Percentiles rank a stretch among this genome's conserved stretches.
These are phyloP conservation scores for Exophiala viscosa DNA, from an alignment of 2,329 filamentous ascomycete species.

Conservation along the genomic window DNA sequence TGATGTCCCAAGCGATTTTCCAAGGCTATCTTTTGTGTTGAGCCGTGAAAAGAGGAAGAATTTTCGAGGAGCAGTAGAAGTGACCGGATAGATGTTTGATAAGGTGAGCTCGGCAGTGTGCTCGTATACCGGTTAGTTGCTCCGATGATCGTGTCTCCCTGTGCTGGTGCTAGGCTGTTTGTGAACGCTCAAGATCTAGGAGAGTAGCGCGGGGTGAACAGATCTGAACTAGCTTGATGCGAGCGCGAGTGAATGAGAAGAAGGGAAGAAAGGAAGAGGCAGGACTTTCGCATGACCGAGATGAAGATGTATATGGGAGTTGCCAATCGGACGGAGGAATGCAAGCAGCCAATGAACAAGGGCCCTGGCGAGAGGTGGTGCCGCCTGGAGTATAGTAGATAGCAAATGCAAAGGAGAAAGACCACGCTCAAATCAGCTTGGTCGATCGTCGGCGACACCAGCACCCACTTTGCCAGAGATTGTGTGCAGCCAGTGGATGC, in stretches of 20 bases:
- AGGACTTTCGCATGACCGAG: conserved; percentile 3
- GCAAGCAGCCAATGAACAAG: conserved; percentile 10
- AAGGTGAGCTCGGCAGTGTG: too few relatives aligned
- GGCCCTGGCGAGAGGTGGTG: background rate
- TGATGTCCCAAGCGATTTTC: too few relatives aligned
- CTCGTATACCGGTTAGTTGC: too few relatives aligned
- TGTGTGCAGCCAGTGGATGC: conserved; percentile 4
- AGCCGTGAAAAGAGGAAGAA: too few relatives aligned
- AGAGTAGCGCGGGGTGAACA: conserved; percentile 3
- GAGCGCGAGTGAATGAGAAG: conserved; percentile 3
- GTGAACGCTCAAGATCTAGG: background rate
- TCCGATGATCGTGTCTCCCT: too few relatives aligned
- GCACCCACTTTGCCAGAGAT: conserved; percentile 1
- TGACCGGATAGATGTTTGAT: too few relatives aligned
- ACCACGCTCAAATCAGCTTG: background rate
- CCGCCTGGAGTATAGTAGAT: background rate
- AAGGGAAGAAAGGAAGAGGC: conserved; percentile 6
- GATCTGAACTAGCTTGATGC: conserved; percentile 5
- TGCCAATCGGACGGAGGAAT: conserved; percentile 21
- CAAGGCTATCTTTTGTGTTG: too few relatives aligned
- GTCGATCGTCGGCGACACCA: background rate
- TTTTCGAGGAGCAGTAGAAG: too few relatives aligned
- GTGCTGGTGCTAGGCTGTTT: too few relatives aligned
- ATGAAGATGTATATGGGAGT: conserved; percentile 23
- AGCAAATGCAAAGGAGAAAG: background rate